Evolutionary conservation across 192 early-diverging fungal genomes (phyloP), one percentile per base, ranked within the genome.

Genomic region (Podila epigama): DNA sequence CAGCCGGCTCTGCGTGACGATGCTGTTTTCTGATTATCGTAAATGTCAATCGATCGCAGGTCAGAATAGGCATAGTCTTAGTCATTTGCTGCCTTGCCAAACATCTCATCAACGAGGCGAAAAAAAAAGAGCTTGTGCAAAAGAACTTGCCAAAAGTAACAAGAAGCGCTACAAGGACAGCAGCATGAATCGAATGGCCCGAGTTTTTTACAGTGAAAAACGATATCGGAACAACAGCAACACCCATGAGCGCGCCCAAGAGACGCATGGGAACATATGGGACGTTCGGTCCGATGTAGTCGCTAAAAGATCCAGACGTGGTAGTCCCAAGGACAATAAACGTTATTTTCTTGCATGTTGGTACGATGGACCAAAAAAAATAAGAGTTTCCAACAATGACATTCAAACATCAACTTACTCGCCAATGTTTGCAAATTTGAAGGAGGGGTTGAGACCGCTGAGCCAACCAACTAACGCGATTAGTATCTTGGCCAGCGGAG

Each of bases 351-450:
- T 18, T 22, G 32, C 53, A 18, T 56, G 51, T 16, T 9, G 27
- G 34, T 37, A 40, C 37, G 35, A 64, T 18, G 31, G 32, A 42
- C 20, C 53, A 34, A 12, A 39, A 16, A 33, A 35, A 16, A 20
- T 41, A 52, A 27, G 18, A 35, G 13, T 20, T 60, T 37, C 50
- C 18, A 18, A 39, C 37, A n/a, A 13, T 5, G 34, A 41, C 35
- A 20, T n/a, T 11, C 31, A 22, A 63, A 18, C 31, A 31, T 25
- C 11, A 13, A 73, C 86, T 81, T 70, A 89, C 85, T 88, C 79
- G 57, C 95, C 95, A 80, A 99, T 99, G 60, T 91, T 87, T 59
- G 96, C 94, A 72, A 99, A 99, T 64, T 94, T 86, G 81, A 97
- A 99, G 40, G 88, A 81, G 7, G 95, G 95, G 71, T 98, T 88